Evolutionary conservation across 2,329 filamentous ascomycete species (phyloP), one percentile per base, ranked within the genome.

Genomic region (Cordyceps militaris): DNA sequence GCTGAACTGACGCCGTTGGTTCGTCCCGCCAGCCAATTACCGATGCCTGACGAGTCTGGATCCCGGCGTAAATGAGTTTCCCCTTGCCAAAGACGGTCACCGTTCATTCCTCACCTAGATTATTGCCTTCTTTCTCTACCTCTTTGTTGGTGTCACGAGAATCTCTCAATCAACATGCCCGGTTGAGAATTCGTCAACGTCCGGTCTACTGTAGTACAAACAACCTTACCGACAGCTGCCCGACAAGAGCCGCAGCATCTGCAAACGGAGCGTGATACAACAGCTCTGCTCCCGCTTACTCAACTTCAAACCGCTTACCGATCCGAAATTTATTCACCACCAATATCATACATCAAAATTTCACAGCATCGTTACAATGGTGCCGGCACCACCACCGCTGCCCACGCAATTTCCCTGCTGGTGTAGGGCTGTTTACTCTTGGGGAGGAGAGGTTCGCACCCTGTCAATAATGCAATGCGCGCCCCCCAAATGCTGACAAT

Each of bases 351-450:
- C 10, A 30, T n/a, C 13, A 51, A 3, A 8, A 46, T 38, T 44
- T 36, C 13, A 44, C 8, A 51, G 5, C 21, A 28, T 50, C 30
- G 30, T 58, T 67, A 72, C 60, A 51, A 85, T 84, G 81, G 76
- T 76, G 61, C 75, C 78, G 55, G 74, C 78, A 71, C 79, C 82
- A 61, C 80, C 77, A 63, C 75, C 80, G 67, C 75, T 94, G 62
- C 91, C 91, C 13, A 84, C 81, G 67, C 85, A 84, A 67, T 96
- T 96, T 70, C 91, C 91, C 59, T 96, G 91, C 74, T 95, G 91
- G 90, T 92, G 88, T 70, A 84, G 90, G 73, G 91, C 91, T 40
- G 83, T 95, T 44, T 96, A 96, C 72, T 96, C 91, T 19, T 96
- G 90, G 89, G 90, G 91, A 72, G 91, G 91, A 77, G 91, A 96